Evolutionary conservation across 495 filamentous ascomycete species (phyloP).

Genomic region (Neurospora sp.): DNA sequence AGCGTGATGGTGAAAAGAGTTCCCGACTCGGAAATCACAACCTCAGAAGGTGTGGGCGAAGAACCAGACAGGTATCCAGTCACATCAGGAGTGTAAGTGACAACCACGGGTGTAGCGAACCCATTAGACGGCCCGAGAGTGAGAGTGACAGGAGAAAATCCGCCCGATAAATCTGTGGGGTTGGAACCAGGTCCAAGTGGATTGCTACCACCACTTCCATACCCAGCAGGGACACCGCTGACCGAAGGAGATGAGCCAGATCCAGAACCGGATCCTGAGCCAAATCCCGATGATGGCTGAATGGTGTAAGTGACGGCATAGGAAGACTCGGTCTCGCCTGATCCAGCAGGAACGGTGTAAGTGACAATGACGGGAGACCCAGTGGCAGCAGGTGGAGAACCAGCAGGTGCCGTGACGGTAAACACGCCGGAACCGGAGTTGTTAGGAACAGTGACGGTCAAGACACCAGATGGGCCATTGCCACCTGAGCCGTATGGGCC

Average conservation of each 20-base stretch:
- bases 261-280: background rate
- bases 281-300: background rate
- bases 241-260: background rate
- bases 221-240: background rate
- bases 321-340: slow-evolving; percentile 1
- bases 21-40: background rate
- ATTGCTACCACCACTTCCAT: background rate
- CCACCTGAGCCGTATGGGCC: background rate
- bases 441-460: slow-evolving; percentile 1
- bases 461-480: background rate
- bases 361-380: slow-evolving; percentile 8
- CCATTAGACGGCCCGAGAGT: slow-evolving; percentile 1
- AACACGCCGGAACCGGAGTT: background rate
- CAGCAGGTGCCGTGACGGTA: slow-evolving; percentile 3
- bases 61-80: background rate
- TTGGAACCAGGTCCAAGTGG: background rate
- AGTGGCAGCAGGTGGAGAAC: background rate
- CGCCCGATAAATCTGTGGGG: background rate
- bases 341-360: slow-evolving; percentile 9
- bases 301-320: slow-evolving; percentile 17
- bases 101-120: slow-evolving; percentile 4
- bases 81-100: slow-evolving; percentile 8
- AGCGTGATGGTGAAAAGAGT: background rate
- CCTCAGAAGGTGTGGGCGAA: background rate
- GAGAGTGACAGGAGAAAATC: background rate